Percentiles rank a stretch among this genome's conserved stretches.
These are phyloP conservation scores for Trypanosoma lewisi DNA, from an alignment of 208 protist species.

Conservation along the genomic window DNA sequence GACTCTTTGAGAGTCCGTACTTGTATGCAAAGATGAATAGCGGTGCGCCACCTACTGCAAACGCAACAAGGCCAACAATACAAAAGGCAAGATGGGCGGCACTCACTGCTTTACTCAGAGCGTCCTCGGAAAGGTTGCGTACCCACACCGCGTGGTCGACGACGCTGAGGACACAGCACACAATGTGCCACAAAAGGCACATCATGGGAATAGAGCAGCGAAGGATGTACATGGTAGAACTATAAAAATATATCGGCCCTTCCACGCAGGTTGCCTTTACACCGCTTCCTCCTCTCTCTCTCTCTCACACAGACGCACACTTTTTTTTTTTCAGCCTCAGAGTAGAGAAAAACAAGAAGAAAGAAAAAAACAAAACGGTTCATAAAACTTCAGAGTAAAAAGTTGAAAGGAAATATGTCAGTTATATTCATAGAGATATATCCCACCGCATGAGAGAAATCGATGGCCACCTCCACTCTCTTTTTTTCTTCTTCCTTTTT, in stretches of 20 bases:
- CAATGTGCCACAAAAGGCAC: slow-evolving; percentile 65
- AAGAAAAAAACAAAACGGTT: too few relatives aligned
- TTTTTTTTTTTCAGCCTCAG: too few relatives aligned
- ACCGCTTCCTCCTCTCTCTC: too few relatives aligned
- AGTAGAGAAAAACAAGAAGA: background rate
- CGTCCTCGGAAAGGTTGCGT: background rate
- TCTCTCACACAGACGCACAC: too few relatives aligned
- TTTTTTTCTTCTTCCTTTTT: slow-evolving; percentile 2
- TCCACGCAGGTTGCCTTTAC: too few relatives aligned
- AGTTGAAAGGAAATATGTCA: too few relatives aligned
- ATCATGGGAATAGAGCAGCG: slow-evolving; percentile 56
- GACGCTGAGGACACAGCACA: slow-evolving; percentile 47
- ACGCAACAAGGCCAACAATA: slow-evolving; percentile 51
- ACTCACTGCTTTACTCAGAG: slow-evolving; percentile 3
- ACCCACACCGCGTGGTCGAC: slow-evolving; percentile 56
- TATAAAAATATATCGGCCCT: background rate
- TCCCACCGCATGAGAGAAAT: too few relatives aligned
- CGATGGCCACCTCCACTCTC: too few relatives aligned
- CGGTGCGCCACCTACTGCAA: slow-evolving; percentile 39
- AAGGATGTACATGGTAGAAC: slow-evolving; percentile 44
- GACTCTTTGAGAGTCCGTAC: slow-evolving; percentile 48
- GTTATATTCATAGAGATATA: background rate
- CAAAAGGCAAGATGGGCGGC: slow-evolving; percentile 55
- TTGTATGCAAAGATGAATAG: slow-evolving; percentile 84
- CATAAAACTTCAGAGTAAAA: too few relatives aligned